Evolutionary conservation across 768 basidiomycete species (phyloP), one percentile per base, ranked within the genome.

Genomic region (Tulasnella sp.): DNA sequence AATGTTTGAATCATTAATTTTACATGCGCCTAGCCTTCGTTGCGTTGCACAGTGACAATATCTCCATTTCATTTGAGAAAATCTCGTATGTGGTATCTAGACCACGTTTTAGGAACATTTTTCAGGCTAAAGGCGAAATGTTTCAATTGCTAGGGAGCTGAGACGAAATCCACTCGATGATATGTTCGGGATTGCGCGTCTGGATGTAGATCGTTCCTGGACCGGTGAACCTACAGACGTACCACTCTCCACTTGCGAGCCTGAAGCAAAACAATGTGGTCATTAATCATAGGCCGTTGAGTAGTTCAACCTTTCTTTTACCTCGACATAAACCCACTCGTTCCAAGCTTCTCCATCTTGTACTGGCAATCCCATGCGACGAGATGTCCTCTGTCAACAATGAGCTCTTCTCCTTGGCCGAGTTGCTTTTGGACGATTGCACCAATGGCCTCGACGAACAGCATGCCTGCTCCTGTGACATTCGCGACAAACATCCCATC

Each of bases 331-430:
- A 72, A 52, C 19, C 70, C 68, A 21, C 70, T 70, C 1, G 67
- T 69, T 47, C 68, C 62, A 38, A 72, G 67, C 30, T 67, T 68
- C 63, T 72, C 70, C 23, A 72, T 66, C 50, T 65, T 68, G 65
- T 71, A 72, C 44, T 65, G 61, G 10, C 68, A 67, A 38, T 68
- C 68, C 71, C 71, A 72, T 11, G 71, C 71, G 26, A 72, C 71
- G 30, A 71, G 69, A 41, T 72, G 71, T 13, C 71, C 68, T 63
- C 71, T 70, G 54, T 71, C 70, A 26, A 72, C 70, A 42, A 72
- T 67, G 69, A 67, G 71, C 47, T 72, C 67, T 52, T 72, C 70
- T 17, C 68, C 68, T 1, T 63, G 63, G 27, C 64, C 64, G 15
- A 72, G 65, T 17, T 67, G 60, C 26, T 68, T 61, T 47, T 67